Conservation (phyloP, 768 basidiomycete genomes). For the Mrakia gelida region DNA sequence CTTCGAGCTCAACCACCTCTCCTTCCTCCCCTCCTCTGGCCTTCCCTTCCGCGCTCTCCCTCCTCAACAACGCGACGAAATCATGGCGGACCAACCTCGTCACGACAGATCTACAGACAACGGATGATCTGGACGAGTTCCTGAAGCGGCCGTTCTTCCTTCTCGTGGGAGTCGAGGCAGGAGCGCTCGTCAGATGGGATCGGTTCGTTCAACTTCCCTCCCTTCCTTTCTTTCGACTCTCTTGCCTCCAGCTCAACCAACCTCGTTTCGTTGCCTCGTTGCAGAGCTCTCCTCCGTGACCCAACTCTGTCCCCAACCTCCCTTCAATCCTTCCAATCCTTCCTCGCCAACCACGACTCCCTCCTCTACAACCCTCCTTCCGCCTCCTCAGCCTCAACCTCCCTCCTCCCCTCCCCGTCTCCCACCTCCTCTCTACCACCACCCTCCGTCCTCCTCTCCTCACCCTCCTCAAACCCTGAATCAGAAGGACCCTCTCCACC, state of each 20-base stretch:
- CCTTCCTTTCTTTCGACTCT: conserved; percentile 10
- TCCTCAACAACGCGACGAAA: conserved; percentile 71
- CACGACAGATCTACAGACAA: conserved; percentile 61
- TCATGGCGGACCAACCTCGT: conserved; percentile 79
- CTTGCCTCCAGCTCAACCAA: not conserved
- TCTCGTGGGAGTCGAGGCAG: conserved; percentile 77
- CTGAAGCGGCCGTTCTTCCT: conserved; percentile 85
- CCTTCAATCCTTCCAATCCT: conserved; percentile 1
- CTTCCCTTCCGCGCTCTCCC: conserved; percentile 53
- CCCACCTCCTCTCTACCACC: conserved; percentile 20
- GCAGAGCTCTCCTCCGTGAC: not conserved
- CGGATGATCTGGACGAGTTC: conserved; percentile 61
- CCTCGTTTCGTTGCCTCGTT: no score
- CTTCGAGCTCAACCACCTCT: not conserved
- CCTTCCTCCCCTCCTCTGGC: conserved; percentile 18
- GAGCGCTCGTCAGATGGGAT: conserved; percentile 62
- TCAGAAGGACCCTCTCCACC: not conserved
- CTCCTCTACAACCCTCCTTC: conserved; percentile 16
- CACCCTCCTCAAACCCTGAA: not conserved
- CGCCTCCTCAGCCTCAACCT: not conserved
- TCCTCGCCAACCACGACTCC: conserved; percentile 8
- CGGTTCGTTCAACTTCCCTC: conserved; percentile 37
- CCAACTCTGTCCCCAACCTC: not conserved
- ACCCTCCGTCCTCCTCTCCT: conserved; percentile 2
- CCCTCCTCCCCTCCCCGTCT: conserved; percentile 15